Evolutionary conservation across 2,329 filamentous ascomycete genomes (phyloP).

Genomic region (Monilinia laxa): DNA sequence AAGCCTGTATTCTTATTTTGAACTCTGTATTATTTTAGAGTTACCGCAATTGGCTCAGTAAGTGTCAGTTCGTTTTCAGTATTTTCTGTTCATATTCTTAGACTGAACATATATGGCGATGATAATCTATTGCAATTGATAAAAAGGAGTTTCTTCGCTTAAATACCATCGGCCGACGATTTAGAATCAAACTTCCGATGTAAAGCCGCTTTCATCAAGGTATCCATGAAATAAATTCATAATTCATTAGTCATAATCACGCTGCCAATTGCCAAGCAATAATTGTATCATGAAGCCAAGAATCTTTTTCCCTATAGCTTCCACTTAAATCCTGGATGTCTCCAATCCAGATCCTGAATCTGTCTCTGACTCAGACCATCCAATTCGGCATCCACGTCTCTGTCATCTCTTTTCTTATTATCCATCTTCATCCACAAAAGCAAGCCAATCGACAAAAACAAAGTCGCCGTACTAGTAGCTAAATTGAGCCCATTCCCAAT

Average conservation of each 20-base stretch:
- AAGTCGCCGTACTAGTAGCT: constrained; percentile 56
- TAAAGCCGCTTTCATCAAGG: background rate
- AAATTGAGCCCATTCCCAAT: constrained; percentile 73
- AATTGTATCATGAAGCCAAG: background rate
- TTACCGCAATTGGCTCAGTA: too few species aligned
- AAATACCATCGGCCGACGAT: background rate
- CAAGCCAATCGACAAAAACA: constrained; percentile 51
- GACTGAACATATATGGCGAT: too few species aligned
- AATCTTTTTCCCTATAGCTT: constrained; percentile 36
- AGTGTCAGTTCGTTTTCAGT: too few species aligned
- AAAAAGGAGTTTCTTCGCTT: background rate
- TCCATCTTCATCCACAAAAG: constrained; percentile 62
- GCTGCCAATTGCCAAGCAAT: background rate
- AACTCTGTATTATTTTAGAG: too few species aligned
- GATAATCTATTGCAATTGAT: too few species aligned
- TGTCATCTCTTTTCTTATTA: constrained; percentile 57
- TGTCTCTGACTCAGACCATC: constrained; percentile 52
- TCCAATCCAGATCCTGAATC: constrained; percentile 63
- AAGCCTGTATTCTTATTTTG: too few species aligned
- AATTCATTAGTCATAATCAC: background rate
- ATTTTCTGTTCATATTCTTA: too few species aligned
- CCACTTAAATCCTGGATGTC: constrained; percentile 65
- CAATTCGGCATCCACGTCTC: constrained; percentile 56
- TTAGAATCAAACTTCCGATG: background rate
- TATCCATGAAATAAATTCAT: background rate